Percentiles rank a stretch among this genome's conserved stretches.
Evolutionary conservation across 2,329 filamentous ascomycete species (phyloP).

Genomic region (Colletotrichum orbiculare): DNA sequence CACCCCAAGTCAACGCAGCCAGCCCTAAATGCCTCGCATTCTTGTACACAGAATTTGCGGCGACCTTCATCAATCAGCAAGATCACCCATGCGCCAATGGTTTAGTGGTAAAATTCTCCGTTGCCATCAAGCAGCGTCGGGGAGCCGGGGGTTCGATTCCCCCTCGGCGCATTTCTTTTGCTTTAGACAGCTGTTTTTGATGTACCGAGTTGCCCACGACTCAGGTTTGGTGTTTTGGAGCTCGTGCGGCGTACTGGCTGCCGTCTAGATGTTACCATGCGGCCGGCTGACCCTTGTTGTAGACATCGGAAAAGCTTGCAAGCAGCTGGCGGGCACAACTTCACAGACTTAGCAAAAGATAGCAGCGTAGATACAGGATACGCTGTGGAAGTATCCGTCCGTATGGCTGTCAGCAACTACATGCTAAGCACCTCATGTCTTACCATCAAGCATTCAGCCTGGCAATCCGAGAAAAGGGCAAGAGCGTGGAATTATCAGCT

Average conservation of each 20-base stretch:
- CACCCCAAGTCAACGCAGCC: not conserved
- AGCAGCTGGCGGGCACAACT: too few species aligned
- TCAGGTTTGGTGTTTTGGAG: not conserved
- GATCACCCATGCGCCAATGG: conserved; percentile 22
- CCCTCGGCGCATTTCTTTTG: conserved; percentile 27
- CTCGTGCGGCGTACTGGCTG: not conserved
- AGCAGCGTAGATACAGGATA: too few species aligned
- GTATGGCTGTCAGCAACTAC: too few species aligned
- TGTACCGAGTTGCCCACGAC: accelerated
- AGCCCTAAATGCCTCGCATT: not conserved
- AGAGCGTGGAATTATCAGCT: too few species aligned
- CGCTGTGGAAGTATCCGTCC: too few species aligned
- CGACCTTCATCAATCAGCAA: not conserved
- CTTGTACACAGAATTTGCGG: not conserved
- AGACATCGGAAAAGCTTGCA: too few species aligned
- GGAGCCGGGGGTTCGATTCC: conserved; percentile 36
- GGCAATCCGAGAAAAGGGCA: too few species aligned
- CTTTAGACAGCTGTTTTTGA: not conserved
- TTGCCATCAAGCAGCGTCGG: conserved; percentile 34
- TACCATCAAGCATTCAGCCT: too few species aligned
- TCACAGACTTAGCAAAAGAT: too few species aligned
- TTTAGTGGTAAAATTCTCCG: conserved; percentile 37
- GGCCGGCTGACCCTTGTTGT: too few species aligned
- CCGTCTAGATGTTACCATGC: too few species aligned
- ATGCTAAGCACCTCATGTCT: too few species aligned